Conservation (phyloP, 345 rosid species). For the Tarenaya hassleriana region DNA sequence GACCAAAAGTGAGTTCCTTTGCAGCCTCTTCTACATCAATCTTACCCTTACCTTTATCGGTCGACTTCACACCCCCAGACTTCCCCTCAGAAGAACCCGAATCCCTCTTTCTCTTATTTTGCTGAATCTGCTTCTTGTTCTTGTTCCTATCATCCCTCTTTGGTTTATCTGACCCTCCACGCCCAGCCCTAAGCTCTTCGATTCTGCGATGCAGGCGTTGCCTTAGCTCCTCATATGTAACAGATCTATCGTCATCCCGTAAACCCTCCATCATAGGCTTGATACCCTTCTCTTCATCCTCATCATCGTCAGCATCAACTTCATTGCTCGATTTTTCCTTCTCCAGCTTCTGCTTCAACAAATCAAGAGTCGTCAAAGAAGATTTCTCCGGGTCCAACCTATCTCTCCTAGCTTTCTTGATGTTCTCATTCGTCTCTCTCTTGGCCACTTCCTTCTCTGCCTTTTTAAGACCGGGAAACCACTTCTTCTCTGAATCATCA, state of each 20-base stretch:
- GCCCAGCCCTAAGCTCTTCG: slow-evolving; percentile 57
- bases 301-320: slow-evolving; percentile 21
- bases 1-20: slow-evolving; percentile 61
- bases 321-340: slow-evolving; percentile 36
- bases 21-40: slow-evolving; percentile 61
- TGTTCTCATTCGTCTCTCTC: slow-evolving; percentile 54
- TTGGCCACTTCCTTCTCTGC: slow-evolving; percentile 55
- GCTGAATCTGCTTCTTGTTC: slow-evolving; percentile 21
- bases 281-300: slow-evolving; percentile 39
- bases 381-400: slow-evolving; percentile 69
- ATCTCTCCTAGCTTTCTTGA: slow-evolving; percentile 77
- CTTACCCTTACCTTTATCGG: slow-evolving; percentile 42
- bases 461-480: slow-evolving; percentile 83
- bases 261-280: slow-evolving; percentile 32
- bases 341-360: slow-evolving; percentile 57
- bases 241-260: slow-evolving; percentile 36
- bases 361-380: slow-evolving; percentile 48
- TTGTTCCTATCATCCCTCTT: slow-evolving; percentile 17
- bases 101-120: slow-evolving; percentile 65
- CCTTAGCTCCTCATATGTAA: slow-evolving; percentile 73
- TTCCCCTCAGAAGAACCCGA: slow-evolving; percentile 30
- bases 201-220: slow-evolving; percentile 58
- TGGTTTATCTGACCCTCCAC: slow-evolving; percentile 33
- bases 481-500: slow-evolving; percentile 64
- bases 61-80: slow-evolving; percentile 22